phyloP scores from a whole-genome alignment of 139 green algal genomes.

The Chlorokybus atmophyticus region DNA sequence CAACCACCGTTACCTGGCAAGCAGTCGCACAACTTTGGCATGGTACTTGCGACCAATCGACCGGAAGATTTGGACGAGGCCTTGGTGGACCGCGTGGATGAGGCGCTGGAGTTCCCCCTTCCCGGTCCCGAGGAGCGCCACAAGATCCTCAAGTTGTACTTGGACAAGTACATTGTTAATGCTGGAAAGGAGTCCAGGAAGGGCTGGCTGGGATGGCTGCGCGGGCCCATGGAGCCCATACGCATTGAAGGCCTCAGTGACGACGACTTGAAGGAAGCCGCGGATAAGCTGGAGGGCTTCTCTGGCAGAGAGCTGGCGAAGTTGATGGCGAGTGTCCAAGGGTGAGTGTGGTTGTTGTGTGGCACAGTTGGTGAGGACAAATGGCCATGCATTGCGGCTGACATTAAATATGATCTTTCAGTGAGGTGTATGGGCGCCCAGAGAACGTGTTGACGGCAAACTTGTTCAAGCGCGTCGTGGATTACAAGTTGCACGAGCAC shows the following conservation, averaged over 20 bases:
- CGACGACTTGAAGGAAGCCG: no score
- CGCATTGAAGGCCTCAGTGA: no score
- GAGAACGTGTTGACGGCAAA: conserved; percentile 51
- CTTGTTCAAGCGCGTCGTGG: conserved; percentile 45
- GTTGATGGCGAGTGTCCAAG: conserved; percentile 60
- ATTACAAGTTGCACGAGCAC: conserved; percentile 56
- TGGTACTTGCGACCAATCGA: conserved; percentile 38
- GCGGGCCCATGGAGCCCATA: conserved; percentile 8
- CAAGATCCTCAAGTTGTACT: conserved; percentile 20
- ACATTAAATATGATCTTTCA: not conserved
- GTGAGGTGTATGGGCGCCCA: conserved; percentile 65
- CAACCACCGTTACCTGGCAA: no score
- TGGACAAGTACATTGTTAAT: conserved; percentile 51
- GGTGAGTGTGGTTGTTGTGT: not conserved
- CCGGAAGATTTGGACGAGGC: conserved; percentile 37
- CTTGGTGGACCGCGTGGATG: conserved; percentile 34
- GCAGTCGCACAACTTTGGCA: conserved; percentile 23
- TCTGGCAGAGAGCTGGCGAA: conserved; percentile 88
- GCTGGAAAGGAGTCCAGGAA: conserved; percentile 19
- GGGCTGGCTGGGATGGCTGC: not conserved
- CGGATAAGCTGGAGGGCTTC: conserved; percentile 71
- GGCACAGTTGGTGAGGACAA: not conserved
- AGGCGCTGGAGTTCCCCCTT: conserved; percentile 25
- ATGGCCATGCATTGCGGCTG: not conserved
- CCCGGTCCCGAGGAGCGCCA: conserved; percentile 17